Evolutionary conservation across 2,329 filamentous ascomycete species (phyloP).

Genomic region (Aspergillus neoniger): DNA sequence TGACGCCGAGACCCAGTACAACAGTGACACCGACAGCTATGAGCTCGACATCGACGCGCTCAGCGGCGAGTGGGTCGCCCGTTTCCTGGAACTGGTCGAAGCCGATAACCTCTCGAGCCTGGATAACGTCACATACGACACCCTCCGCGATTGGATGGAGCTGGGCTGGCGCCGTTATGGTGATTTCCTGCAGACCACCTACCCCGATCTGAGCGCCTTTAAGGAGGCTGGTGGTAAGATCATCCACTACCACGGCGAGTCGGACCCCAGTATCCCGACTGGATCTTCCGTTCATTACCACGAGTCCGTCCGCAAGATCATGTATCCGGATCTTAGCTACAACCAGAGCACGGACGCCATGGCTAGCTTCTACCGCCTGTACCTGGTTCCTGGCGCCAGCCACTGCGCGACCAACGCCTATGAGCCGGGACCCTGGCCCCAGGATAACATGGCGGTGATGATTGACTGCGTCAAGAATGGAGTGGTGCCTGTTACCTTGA

Average conservation of each 20-base stretch:
- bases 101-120: slow-evolving; percentile 45
- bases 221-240: too few species aligned
- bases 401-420: slow-evolving; percentile 53
- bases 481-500: slow-evolving; percentile 46
- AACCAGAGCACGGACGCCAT: slow-evolving; percentile 46
- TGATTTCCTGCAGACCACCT: too few species aligned
- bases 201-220: too few species aligned
- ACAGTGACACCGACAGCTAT: slow-evolving; percentile 31
- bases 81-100: slow-evolving; percentile 30
- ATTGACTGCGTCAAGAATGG: slow-evolving; percentile 58
- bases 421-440: slow-evolving; percentile 49
- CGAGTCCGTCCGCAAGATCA: slow-evolving; percentile 28
- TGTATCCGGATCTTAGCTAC: slow-evolving; percentile 48
- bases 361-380: slow-evolving; percentile 58
- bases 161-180: slow-evolving; percentile 6
- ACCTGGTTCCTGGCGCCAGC: slow-evolving; percentile 55
- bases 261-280: too few species aligned
- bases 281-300: too few species aligned
- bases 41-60: slow-evolving; percentile 33
- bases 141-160: slow-evolving; percentile 56
- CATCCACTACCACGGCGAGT: too few species aligned
- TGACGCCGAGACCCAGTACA: slow-evolving; percentile 29
- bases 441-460: slow-evolving; percentile 49
- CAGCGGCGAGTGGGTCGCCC: slow-evolving; percentile 43
- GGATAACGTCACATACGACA: slow-evolving; percentile 57